Evolutionary conservation across 129 eudicot genomes (phyloP).

Genomic region (Rutidosis leptorrhynchoides): DNA sequence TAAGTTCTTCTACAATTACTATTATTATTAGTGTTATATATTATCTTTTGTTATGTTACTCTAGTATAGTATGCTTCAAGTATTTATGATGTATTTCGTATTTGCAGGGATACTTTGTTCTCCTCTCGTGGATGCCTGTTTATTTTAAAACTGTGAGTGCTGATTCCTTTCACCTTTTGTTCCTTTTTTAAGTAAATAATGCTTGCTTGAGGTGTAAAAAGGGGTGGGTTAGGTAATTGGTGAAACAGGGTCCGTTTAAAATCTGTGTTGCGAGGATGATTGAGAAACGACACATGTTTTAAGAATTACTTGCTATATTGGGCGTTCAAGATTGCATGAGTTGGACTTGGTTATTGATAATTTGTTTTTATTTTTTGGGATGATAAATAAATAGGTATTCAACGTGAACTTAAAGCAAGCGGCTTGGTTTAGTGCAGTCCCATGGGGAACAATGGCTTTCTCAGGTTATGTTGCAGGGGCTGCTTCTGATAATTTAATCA

Average conservation of each 20-base stretch:
- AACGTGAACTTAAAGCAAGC: slow-evolving; percentile 90
- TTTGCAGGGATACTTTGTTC: slow-evolving; percentile 97
- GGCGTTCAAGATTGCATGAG: not conserved
- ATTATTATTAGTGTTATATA: not conserved
- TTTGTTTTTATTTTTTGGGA: not conserved
- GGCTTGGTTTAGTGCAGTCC: slow-evolving; percentile 99
- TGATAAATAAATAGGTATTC: slow-evolving; percentile 57
- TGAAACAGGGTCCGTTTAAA: not conserved
- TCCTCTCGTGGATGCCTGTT: slow-evolving; percentile 99
- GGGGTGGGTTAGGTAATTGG: not conserved
- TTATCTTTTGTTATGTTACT: not conserved
- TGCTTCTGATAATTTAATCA: slow-evolving; percentile 76
- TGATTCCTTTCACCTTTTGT: slow-evolving; percentile 6
- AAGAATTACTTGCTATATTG: not conserved
- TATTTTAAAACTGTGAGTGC: slow-evolving; percentile 88
- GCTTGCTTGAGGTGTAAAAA: not conserved
- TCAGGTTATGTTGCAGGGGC: slow-evolving; percentile 93
- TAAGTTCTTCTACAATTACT: slow-evolving; percentile 19
- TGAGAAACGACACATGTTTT: not conserved
- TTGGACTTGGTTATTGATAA: not conserved
- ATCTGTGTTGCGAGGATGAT: slow-evolving; percentile 1
- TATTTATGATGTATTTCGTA: slow-evolving; percentile 11
- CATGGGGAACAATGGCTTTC: slow-evolving; percentile 99
- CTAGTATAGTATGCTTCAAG: not conserved
- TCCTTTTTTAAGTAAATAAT: not conserved